Conservation (phyloP, 2,329 filamentous ascomycete genomes). For the Juglanconis sp. region DNA sequence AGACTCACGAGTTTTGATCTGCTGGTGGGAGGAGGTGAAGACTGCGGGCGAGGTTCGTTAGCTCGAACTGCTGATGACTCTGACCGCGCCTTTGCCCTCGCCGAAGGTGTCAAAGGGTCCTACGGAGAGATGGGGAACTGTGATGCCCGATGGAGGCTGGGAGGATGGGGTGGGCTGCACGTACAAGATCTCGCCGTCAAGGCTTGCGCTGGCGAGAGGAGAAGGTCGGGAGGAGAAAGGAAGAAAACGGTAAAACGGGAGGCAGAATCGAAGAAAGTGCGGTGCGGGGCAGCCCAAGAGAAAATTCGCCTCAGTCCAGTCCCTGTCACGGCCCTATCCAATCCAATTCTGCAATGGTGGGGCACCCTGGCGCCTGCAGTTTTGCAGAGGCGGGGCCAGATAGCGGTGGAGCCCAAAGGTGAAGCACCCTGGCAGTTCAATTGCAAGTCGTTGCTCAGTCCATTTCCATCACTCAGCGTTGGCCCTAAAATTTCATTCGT, state of each 20-base stretch:
- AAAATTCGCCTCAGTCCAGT: no score
- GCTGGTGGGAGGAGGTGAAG: conserved; percentile 15
- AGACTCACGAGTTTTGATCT: conserved; percentile 14
- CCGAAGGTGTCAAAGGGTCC: background rate
- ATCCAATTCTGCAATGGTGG: conserved; percentile 11
- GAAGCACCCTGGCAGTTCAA: conserved; percentile 3
- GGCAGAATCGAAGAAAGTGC: conserved; percentile 12
- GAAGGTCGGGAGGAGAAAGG: conserved; percentile 14
- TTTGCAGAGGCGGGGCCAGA: conserved; percentile 14
- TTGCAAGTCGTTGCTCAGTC: background rate
- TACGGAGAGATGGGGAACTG: background rate
- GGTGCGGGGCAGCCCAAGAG: conserved; percentile 14
- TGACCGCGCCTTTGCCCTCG: background rate
- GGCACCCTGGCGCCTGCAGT: conserved; percentile 5
- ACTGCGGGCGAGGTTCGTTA: conserved; percentile 16
- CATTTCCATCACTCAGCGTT: conserved; percentile 2
- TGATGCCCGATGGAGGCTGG: background rate
- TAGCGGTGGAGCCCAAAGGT: background rate
- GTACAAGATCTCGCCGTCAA: conserved; percentile 19
- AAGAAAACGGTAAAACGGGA: conserved; percentile 13
- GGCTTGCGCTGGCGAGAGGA: conserved; percentile 18
- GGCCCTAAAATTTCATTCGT: conserved; percentile 11
- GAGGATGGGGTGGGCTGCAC: conserved; percentile 1
- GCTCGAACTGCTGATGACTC: background rate
- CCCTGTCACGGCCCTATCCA: background rate